These are phyloP conservation scores for Porcisia deanei DNA, from an alignment of 208 protist genomes.

Conservation along the genomic window DNA sequence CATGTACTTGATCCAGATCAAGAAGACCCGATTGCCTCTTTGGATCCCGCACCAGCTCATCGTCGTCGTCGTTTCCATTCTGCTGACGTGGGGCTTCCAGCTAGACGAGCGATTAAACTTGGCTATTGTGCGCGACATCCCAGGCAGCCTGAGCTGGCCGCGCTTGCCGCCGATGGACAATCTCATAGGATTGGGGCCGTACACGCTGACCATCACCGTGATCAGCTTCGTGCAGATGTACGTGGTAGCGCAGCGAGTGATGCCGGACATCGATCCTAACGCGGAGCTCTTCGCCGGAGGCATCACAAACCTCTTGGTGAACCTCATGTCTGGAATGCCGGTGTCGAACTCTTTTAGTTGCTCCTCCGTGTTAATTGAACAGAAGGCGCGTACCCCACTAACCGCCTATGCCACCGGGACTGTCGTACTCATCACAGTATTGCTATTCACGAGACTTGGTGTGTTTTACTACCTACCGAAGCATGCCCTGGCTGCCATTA, in stretches of 20 bases:
- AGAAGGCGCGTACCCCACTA: constrained; percentile 43
- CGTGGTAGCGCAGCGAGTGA: constrained; percentile 51
- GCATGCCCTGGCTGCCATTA: constrained; percentile 51
- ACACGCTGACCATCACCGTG: constrained; percentile 59
- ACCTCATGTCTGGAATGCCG: constrained; percentile 55
- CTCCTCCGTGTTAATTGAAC: constrained; percentile 53
- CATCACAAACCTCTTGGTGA: constrained; percentile 44
- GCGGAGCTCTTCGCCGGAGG: constrained; percentile 53
- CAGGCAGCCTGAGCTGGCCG: constrained; percentile 27
- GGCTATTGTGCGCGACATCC: constrained; percentile 44
- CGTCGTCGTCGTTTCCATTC: constrained; percentile 52
- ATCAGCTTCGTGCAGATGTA: constrained; percentile 67
- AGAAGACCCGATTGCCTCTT: constrained; percentile 40
- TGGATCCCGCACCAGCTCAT: constrained; percentile 71
- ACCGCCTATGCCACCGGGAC: constrained; percentile 40
- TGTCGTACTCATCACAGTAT: constrained; percentile 48
- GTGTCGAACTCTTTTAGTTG: constrained; percentile 61
- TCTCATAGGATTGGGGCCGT: constrained; percentile 47
- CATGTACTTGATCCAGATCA: constrained; percentile 53
- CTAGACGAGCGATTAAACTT: constrained; percentile 34
- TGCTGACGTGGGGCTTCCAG: constrained; percentile 36
- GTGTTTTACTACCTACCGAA: constrained; percentile 71
- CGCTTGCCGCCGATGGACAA: constrained; percentile 45
- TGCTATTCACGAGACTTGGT: constrained; percentile 44
- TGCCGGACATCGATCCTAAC: constrained; percentile 55